phyloP scores from a whole-genome alignment of 176 grass and related monocot species.

The Typha latifolia region DNA sequence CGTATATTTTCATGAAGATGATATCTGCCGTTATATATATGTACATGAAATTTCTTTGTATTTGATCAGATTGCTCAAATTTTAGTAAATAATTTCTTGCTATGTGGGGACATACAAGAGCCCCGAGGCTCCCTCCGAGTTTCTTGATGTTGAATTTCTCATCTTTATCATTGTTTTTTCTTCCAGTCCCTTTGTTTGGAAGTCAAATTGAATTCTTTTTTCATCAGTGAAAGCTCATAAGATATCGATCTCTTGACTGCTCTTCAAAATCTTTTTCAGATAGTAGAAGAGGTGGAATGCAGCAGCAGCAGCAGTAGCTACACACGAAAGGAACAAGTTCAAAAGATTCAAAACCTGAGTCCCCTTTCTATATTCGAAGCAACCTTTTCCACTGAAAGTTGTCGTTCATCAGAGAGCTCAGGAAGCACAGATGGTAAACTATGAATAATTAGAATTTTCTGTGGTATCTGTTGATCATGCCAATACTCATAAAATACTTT shows the following conservation, averaged over 20 bases:
- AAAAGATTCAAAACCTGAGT: conserved; percentile 36
- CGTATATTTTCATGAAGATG: too few relatives aligned
- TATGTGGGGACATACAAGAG: too few relatives aligned
- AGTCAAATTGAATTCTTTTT: not conserved
- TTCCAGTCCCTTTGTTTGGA: too few relatives aligned
- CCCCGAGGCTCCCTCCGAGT: too few relatives aligned
- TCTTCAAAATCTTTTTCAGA: conserved; percentile 22
- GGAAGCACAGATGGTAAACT: conserved; percentile 42
- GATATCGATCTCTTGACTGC: not conserved
- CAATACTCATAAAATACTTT: not conserved
- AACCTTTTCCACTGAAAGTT: conserved; percentile 51
- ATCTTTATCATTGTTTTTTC: too few relatives aligned
- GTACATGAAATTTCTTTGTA: too few relatives aligned
- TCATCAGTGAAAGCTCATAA: not conserved
- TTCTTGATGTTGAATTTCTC: too few relatives aligned
- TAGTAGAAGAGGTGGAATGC: conserved; percentile 37
- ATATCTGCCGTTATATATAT: too few relatives aligned
- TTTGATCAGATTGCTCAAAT: too few relatives aligned
- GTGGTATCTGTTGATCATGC: not conserved
- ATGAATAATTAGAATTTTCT: not conserved
- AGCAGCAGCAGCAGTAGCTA: conserved; percentile 39
- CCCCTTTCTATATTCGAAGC: conserved; percentile 60
- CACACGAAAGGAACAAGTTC: conserved; percentile 19
- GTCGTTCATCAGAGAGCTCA: conserved; percentile 43
- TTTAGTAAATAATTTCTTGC: too few relatives aligned